Evolutionary conservation across 1,284 basidiomycete species (phyloP).

Genomic region (Ustilago hordei): DNA sequence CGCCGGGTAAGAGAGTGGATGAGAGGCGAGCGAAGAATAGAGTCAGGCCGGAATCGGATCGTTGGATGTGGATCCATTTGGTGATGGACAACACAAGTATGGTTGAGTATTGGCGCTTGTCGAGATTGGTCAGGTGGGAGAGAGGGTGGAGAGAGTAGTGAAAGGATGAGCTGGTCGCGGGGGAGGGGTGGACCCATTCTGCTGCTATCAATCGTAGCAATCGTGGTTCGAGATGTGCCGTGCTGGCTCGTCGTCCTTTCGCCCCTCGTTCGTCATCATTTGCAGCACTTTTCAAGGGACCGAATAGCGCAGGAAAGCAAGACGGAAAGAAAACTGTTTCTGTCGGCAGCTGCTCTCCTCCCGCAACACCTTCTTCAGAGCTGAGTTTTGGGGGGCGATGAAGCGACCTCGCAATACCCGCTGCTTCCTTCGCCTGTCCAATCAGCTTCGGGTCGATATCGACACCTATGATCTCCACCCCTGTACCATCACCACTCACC

Average conservation of each 20-base stretch:
- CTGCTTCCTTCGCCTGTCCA: constrained; percentile 28
- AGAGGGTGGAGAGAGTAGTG: background rate
- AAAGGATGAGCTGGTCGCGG: background rate
- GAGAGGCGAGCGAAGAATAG: constrained; percentile 32
- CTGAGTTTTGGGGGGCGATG: constrained; percentile 7
- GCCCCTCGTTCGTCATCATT: background rate
- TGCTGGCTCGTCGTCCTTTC: constrained; percentile 4
- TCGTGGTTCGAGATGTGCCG: constrained; percentile 1
- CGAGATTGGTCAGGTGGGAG: background rate
- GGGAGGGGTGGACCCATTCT: constrained; percentile 26
- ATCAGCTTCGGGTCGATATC: constrained; percentile 42
- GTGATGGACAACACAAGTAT: constrained; percentile 43
- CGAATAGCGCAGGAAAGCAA: constrained; percentile 34
- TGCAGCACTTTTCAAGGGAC: background rate
- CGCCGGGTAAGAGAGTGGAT: constrained; percentile 14
- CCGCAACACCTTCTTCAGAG: background rate
- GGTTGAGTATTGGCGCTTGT: constrained; percentile 11
- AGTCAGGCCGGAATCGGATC: constrained; percentile 25
- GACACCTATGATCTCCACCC: constrained; percentile 22
- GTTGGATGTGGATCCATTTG: constrained; percentile 53
- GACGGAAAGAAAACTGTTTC: constrained; percentile 31
- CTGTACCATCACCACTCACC: background rate
- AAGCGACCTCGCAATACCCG: constrained; percentile 19
- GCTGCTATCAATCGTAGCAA: constrained; percentile 19
- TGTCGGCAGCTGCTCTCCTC: constrained; percentile 6